Base-by-base conservation (phyloP, 2,329 filamentous ascomycete species). In the Trichoderma sp. region DNA sequence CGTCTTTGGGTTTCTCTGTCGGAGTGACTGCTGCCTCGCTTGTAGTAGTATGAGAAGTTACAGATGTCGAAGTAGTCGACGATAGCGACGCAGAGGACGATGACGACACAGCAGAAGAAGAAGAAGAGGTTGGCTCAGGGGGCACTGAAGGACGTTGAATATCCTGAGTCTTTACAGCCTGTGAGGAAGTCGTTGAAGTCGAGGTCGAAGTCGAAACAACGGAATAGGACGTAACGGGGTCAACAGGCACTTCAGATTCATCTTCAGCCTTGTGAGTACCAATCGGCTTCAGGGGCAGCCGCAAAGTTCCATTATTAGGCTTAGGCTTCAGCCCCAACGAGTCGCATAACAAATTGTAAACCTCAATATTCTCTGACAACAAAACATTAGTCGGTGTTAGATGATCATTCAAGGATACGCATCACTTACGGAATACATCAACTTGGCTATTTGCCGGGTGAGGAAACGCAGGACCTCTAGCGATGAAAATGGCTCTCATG, bases 401-500 rank as follows among this genome's bases (percentile, higher is more conserved):
- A 32, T n/a, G 32, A 8, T 59, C 17, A 32, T 1, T 23, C 9
- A 23, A 13, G 9, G 2, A 23, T 4, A 39, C 20, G 6, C 3
- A 26, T 26, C 36, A 88, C 92, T 88, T 88, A 95, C 93, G 95
- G 80, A 98, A 98, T 4, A 87, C 85, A 36, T 93, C 89, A 36
- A 98, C 82, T 74, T 90, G 88, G 80, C 93, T 97, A 76, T 96
- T 95, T 0, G 93, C 90, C 50, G 88, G 84, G 76, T 98, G 95
- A 0, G 94, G 93, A 78, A 99, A 99, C 0, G 95, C 95, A 4
- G 96, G 96, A 0, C 96, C 96, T 50, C 93, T 87, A 1, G 96
- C 96, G 63, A 98, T 87, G 77, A 99, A 99, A 57, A 99, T 97
- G 0, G 96, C 95, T 50, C 96, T 87, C 96, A 99, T 99, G 58